Evolutionary conservation across 805 yeast species (phyloP).

Genomic region (Suhomyces kilbournensis): DNA sequence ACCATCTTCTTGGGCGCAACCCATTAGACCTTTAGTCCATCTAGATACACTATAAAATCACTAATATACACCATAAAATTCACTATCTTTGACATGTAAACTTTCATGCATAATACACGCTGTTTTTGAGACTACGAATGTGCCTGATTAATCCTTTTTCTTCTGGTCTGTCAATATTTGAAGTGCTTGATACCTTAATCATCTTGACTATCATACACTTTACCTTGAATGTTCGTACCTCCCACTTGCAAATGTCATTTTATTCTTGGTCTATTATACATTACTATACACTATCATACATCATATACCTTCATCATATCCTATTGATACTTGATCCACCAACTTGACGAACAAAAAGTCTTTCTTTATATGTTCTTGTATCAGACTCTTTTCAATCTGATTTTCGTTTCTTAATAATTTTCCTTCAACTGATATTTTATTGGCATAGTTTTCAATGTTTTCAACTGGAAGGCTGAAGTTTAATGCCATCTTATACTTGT

Average conservation of each 20-base stretch:
- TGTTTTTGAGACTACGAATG: too few species aligned
- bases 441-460: neutral
- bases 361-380: constrained; percentile 1
- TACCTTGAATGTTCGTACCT: neutral
- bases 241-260: too few species aligned
- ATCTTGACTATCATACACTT: neutral
- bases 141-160: too few species aligned
- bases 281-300: constrained; percentile 4
- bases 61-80: too few species aligned
- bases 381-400: neutral
- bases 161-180: too few species aligned
- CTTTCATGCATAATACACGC: too few species aligned
- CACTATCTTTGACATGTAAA: too few species aligned
- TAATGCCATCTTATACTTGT: constrained; percentile 12
- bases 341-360: neutral
- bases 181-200: too few species aligned
- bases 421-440: neutral
- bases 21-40: too few species aligned
- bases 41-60: too few species aligned
- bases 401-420: neutral
- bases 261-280: constrained; percentile 1
- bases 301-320: neutral
- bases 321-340: neutral
- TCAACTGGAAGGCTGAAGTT: constrained; percentile 2
- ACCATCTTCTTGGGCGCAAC: constrained; percentile 43